These are phyloP conservation scores for Nemophila menziesii DNA, from an alignment of 257 asterid genomes.

Conservation along the genomic window DNA sequence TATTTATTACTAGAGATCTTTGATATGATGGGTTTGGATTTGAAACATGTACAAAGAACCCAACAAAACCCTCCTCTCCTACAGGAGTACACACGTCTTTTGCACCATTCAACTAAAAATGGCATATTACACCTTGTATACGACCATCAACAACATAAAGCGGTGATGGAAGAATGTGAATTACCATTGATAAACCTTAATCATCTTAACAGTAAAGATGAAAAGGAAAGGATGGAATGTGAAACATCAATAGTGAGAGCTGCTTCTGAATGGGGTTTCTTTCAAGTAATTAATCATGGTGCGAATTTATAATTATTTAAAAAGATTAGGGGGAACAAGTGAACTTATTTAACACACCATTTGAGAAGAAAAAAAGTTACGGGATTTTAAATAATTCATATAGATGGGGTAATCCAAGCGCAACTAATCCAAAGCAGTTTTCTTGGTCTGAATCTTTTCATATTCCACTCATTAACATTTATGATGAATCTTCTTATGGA, in stretches of 20 bases:
- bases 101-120: background rate
- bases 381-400: conserved; percentile 50
- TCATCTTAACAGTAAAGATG: conserved; percentile 15
- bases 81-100: conserved; percentile 7
- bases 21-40: no score
- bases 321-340: conserved; percentile 42
- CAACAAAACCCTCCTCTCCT: conserved; percentile 20
- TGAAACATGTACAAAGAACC: no score
- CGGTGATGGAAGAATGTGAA: conserved; percentile 12
- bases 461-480: conserved; percentile 39
- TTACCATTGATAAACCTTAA: conserved; percentile 38
- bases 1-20: no score
- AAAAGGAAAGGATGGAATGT: conserved; percentile 18
- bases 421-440: conserved; percentile 36
- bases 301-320: conserved; percentile 21
- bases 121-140: background rate
- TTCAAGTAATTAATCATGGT: conserved; percentile 62
- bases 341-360: conserved; percentile 34
- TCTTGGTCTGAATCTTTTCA: conserved; percentile 80
- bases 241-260: conserved; percentile 26
- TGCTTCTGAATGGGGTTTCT: conserved; percentile 67
- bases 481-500: conserved; percentile 35
- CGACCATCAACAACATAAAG: background rate
- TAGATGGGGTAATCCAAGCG: conserved; percentile 57
- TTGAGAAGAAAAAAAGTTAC: conserved; percentile 35